Conservation (phyloP, 345 rosid genomes). For the Carallia brachiata region DNA sequence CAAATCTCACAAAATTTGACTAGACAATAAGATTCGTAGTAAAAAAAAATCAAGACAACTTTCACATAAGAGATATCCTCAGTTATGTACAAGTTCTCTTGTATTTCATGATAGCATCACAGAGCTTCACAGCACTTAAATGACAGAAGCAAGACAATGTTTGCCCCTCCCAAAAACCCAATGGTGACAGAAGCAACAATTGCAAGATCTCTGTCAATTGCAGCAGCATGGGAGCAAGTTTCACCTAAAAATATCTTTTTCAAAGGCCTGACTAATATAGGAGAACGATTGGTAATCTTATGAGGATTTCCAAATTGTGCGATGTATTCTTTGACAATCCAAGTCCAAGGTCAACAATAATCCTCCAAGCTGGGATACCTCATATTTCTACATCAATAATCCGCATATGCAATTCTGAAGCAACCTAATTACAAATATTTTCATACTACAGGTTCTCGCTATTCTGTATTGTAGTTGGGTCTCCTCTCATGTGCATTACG, state of each 20-base stretch:
- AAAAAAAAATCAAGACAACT: too few relatives aligned
- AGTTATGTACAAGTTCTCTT: conserved; percentile 9
- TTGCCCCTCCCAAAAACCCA: conserved; percentile 72
- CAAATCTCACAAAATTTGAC: too few relatives aligned
- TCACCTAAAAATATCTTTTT: conserved; percentile 88
- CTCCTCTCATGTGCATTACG: conserved; percentile 96
- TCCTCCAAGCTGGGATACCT: conserved; percentile 90
- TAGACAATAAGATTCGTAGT: too few relatives aligned
- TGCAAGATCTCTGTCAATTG: conserved; percentile 81
- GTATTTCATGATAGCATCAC: conserved; percentile 62
- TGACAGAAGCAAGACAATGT: conserved; percentile 40
- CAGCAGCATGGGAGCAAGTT: conserved; percentile 53
- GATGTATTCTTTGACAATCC: conserved; percentile 80
- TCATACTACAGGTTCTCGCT: too few relatives aligned
- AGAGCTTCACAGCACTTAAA: conserved; percentile 66
- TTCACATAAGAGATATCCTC: too few relatives aligned
- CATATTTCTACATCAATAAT: conserved; percentile 64
- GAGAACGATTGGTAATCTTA: conserved; percentile 56
- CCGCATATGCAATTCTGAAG: conserved; percentile 55
- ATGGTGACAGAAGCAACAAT: conserved; percentile 68
- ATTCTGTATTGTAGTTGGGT: conserved; percentile 55
- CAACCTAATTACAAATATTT: conserved; percentile 55
- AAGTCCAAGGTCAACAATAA: conserved; percentile 83
- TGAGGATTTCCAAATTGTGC: conserved; percentile 70
- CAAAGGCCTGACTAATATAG: conserved; percentile 75